A percentile compares a stretch with the other conserved stretches of the same genome.
Evolutionary conservation across 108 stramenopile genomes (phyloP).

Genomic region (Cafeteria roenbergensis): DNA sequence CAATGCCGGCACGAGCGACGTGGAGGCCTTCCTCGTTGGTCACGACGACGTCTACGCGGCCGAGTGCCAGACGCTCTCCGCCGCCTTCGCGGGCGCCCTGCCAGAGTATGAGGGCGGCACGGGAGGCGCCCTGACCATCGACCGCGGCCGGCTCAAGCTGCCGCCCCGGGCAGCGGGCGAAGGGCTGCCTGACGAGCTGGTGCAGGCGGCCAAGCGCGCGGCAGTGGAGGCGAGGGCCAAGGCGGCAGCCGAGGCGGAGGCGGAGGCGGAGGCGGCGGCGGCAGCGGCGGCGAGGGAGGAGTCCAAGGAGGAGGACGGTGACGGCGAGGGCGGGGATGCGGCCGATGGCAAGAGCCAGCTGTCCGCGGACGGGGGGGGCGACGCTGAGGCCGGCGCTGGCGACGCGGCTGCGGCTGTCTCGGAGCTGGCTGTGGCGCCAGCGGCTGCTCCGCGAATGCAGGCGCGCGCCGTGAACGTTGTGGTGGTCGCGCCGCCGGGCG

Average conservation of each 20-base stretch:
- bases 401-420: neutral
- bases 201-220: neutral
- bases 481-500: neutral
- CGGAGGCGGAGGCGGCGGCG: slow-evolving; percentile 13
- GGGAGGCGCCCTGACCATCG: neutral
- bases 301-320: neutral
- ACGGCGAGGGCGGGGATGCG: neutral
- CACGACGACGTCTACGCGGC: slow-evolving; percentile 35
- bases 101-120: neutral
- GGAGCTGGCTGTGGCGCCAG: neutral
- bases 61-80: neutral
- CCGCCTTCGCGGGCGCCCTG: neutral
- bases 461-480: neutral
- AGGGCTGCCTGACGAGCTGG: neutral
- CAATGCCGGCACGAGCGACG: slow-evolving; percentile 24
- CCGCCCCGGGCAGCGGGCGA: neutral
- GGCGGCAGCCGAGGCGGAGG: slow-evolving; percentile 14
- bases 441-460: neutral
- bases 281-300: neutral
- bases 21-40: slow-evolving; percentile 42
- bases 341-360: neutral
- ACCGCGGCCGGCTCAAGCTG: neutral
- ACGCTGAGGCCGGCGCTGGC: neutral
- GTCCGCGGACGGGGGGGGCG: neutral
- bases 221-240: slow-evolving; percentile 14